phyloP scores from a whole-genome alignment of 2,329 filamentous ascomycete species.

The Aspergillus puulaauensis region DNA sequence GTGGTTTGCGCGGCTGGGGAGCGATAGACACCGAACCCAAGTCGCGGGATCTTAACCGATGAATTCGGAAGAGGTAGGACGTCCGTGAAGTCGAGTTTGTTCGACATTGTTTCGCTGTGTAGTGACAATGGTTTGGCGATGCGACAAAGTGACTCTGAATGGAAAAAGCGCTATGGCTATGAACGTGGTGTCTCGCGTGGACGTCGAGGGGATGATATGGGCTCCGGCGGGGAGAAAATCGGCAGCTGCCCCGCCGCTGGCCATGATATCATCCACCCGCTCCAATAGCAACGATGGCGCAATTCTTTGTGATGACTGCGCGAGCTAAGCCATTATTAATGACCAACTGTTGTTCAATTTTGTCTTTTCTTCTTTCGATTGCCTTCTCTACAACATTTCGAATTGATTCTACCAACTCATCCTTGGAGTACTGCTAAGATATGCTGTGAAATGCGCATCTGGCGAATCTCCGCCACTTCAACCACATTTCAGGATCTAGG shows the following conservation, averaged over 20 bases:
- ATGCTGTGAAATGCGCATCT: not conserved
- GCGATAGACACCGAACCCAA: slow-evolving; percentile 72
- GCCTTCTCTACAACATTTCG: not conserved
- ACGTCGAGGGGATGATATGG: not conserved
- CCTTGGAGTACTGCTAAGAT: not conserved
- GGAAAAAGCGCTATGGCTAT: not conserved
- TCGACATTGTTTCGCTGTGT: slow-evolving; percentile 23
- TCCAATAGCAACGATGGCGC: slow-evolving; percentile 10
- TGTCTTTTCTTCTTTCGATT: not conserved
- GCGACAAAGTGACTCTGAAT: not conserved
- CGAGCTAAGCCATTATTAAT: not conserved
- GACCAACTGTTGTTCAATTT: not conserved
- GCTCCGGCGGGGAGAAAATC: slow-evolving; percentile 12
- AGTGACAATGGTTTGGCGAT: not conserved
- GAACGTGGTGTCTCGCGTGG: slow-evolving; percentile 9
- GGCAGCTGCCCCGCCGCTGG: slow-evolving; percentile 15
- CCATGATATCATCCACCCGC: slow-evolving; percentile 21
- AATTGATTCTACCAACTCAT: not conserved
- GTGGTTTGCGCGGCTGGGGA: slow-evolving; percentile 56
- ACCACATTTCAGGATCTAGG: not conserved
- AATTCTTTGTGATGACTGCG: slow-evolving; percentile 2
- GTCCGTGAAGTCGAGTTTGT: slow-evolving; percentile 48
- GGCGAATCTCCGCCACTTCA: not conserved
- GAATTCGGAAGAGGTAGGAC: slow-evolving; percentile 53
- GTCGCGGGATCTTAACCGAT: slow-evolving; percentile 57